Percentiles rank a stretch among this genome's conserved stretches.
Conservation (phyloP, 257 asterid species). For the Solanum sparsipilum region DNA sequence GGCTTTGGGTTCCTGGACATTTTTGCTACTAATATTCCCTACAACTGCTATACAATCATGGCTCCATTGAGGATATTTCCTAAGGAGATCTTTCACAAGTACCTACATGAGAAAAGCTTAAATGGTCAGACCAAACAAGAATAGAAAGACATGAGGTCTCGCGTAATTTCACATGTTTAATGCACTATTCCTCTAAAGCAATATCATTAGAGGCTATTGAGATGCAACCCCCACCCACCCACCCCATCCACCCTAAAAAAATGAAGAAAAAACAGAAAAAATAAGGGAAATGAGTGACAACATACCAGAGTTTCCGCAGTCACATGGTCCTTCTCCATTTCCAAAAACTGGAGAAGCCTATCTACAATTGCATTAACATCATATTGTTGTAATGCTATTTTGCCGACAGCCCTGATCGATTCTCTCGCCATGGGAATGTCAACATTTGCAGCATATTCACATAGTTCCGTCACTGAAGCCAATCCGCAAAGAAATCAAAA, state of each 20-base stretch:
- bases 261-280: neutral
- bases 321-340: conserved; percentile 98
- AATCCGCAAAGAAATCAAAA: conserved; percentile 9
- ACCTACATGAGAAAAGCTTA: conserved; percentile 38
- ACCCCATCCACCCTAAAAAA: neutral
- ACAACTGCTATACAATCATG: conserved; percentile 99
- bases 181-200: neutral
- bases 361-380: conserved; percentile 99
- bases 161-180: neutral
- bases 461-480: conserved; percentile 86
- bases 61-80: conserved; percentile 99
- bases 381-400: conserved; percentile 94
- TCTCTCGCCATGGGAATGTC: conserved; percentile 99
- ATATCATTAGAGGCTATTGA: neutral
- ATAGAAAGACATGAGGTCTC: neutral
- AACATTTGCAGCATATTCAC: conserved; percentile 98
- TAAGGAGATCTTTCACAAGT: conserved; percentile 95
- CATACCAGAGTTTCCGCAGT: conserved; percentile 96
- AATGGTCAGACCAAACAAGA: neutral
- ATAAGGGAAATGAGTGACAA: neutral
- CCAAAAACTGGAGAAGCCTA: conserved; percentile 96
- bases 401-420: conserved; percentile 98
- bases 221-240: neutral
- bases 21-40: conserved; percentile 95
- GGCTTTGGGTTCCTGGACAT: conserved; percentile 94